Evolutionary conservation across 352 stramenopile genomes (phyloP).

Genomic region (Phytopythium sindhum): DNA sequence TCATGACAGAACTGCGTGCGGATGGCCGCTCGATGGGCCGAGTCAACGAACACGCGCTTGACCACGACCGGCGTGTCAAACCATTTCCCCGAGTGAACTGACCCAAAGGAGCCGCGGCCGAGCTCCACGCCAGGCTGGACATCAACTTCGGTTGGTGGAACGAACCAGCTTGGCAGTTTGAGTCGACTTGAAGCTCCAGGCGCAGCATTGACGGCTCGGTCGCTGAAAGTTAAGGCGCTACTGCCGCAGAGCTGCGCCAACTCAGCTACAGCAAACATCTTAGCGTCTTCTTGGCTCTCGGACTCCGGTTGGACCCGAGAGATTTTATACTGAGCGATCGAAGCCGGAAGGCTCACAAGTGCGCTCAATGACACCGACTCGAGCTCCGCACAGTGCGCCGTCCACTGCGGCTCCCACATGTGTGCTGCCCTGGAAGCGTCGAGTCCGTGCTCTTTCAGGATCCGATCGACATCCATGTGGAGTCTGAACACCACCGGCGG

Average conservation of each 20-base stretch:
- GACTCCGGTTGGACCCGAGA: background rate
- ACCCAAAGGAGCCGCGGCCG: conserved; percentile 20
- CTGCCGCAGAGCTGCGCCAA: background rate
- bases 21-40: background rate
- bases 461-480: conserved; percentile 3
- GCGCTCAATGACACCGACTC: background rate
- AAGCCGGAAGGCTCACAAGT: background rate
- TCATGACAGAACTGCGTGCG: conserved; percentile 19
- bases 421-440: background rate
- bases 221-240: background rate
- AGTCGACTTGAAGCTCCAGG: background rate
- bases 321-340: background rate
- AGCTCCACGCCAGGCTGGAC: conserved; percentile 17
- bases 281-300: background rate
- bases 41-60: conserved; percentile 18
- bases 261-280: background rate
- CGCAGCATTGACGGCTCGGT: background rate
- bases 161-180: conserved; percentile 18
- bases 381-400: background rate
- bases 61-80: conserved; percentile 19
- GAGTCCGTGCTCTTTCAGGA: background rate
- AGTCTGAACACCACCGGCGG: background rate
- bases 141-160: conserved; percentile 29
- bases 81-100: conserved; percentile 26
- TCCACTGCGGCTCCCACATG: background rate